phyloP scores from a whole-genome alignment of 495 filamentous ascomycete genomes.

The Xylaria grammica region DNA sequence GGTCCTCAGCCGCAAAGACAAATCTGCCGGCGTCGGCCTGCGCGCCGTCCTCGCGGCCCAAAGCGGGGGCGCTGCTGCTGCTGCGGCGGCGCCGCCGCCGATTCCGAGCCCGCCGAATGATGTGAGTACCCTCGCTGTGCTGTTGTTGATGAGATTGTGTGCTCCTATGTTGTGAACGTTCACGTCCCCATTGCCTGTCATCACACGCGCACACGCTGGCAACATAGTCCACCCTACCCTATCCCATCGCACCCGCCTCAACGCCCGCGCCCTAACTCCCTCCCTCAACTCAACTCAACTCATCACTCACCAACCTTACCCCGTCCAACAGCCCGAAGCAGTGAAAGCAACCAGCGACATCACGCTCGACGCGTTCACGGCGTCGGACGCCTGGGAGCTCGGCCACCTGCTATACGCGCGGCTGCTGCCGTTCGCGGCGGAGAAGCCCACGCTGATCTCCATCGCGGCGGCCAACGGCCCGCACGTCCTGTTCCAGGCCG shows the following conservation, averaged over 20 bases:
- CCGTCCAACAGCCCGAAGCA: conserved; percentile 43
- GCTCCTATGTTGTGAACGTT: too few species aligned
- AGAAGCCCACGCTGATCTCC: conserved; percentile 64
- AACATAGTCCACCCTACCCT: too few species aligned
- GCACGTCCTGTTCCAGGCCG: conserved; percentile 58
- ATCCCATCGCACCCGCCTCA: neutral
- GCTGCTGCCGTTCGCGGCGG: conserved; percentile 54
- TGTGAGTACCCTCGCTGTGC: too few species aligned
- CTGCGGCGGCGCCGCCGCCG: too few species aligned
- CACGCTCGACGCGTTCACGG: conserved; percentile 66
- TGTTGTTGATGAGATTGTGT: too few species aligned
- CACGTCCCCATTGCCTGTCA: too few species aligned
- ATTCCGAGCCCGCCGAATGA: conserved; percentile 37
- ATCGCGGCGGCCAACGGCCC: conserved; percentile 63
- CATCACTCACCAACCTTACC: neutral
- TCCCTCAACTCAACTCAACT: neutral
- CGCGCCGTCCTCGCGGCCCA: conserved; percentile 23
- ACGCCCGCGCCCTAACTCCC: neutral
- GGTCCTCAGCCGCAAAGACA: conserved; percentile 28
- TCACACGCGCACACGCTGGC: too few species aligned
- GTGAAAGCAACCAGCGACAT: conserved; percentile 61
- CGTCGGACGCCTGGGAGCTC: conserved; percentile 68
- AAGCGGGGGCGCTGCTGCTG: neutral
- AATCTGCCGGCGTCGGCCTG: conserved; percentile 26
- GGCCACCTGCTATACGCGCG: conserved; percentile 67